These are phyloP conservation scores for Lipomyces spencermartinsiae DNA, from an alignment of 805 yeast genomes.

Conservation along the genomic window DNA sequence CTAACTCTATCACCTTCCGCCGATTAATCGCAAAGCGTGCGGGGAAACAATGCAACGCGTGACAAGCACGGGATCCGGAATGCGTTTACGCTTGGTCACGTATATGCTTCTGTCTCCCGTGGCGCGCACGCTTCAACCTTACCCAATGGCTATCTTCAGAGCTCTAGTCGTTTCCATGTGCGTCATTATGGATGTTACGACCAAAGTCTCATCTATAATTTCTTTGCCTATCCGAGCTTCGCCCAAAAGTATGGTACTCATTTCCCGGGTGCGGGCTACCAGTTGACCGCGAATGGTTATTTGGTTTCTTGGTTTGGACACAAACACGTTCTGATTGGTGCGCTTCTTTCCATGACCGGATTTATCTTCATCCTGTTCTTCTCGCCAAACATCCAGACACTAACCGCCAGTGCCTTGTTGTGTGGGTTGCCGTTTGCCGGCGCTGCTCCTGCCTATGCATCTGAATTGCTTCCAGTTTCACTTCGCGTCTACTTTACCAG, in stretches of 20 bases:
- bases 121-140: neutral
- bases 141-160: slow-evolving; percentile 57
- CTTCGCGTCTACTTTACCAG: slow-evolving; percentile 58
- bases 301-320: slow-evolving; percentile 50
- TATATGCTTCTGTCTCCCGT: neutral
- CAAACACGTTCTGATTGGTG: slow-evolving; percentile 52
- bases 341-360: slow-evolving; percentile 47
- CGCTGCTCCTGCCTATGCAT: slow-evolving; percentile 59
- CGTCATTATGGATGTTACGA: slow-evolving; percentile 59
- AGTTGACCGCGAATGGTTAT: slow-evolving; percentile 49
- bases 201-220: slow-evolving; percentile 50
- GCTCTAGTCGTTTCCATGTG: slow-evolving; percentile 53
- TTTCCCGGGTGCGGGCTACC: slow-evolving; percentile 13
- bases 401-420: slow-evolving; percentile 51
- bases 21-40: no score
- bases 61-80: neutral
- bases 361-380: slow-evolving; percentile 57
- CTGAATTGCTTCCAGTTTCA: slow-evolving; percentile 61
- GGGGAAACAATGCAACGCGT: neutral
- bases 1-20: no score
- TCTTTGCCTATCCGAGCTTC: slow-evolving; percentile 49
- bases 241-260: slow-evolving; percentile 25
- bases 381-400: slow-evolving; percentile 50
- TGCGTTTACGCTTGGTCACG: neutral
- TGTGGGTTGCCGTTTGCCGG: slow-evolving; percentile 56